Evolutionary conservation across 2,329 filamentous ascomycete species (phyloP), one percentile per base, ranked within the genome.

Genomic region (Metarhizium album): DNA sequence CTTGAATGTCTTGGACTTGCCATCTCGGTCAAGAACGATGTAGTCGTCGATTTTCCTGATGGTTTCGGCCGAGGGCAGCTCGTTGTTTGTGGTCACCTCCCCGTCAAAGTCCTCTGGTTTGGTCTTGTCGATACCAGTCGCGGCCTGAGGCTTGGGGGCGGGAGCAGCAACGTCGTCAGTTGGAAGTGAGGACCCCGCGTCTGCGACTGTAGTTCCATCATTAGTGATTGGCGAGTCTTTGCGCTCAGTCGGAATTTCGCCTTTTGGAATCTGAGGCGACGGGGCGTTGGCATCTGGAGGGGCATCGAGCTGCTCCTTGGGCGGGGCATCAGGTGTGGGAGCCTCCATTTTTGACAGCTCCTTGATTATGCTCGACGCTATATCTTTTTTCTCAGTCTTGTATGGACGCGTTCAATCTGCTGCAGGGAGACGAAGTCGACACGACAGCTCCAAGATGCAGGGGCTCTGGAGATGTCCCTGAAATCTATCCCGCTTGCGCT

Each of bases 1-100:
- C 64, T 77, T 77, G 65, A 88, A 88, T 0, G 76, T 69, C 42
- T 75, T 74, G 14, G 75, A 67, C 50, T 78, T 80, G 51, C 82
- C 81, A 52, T 82, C 65, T 37, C 71, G 70, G 64, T 86, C 83
- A 42, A 85, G 73, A 14, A 89, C 72, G 1, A 73, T 67, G 60
- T 78, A 76, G 56, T 74, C 62, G 54, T 78, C 76, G 40, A 83
- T 72, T 57, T 70, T 71, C 49, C 67, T 69, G 24, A 84, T 63
- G 3, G 69, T 71, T 50, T 72, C 69, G 20, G 62, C 58, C 0
- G 74, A 68, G 1, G 81, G 81, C 2, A 83, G 59, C 37, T 75
- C 70, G 59, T 84, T 72, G 60, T 74, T 76, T 11, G 74, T 81
- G 46, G 71, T 64, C 16, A 83, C 67, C 48, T 78, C 70, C 54